Evolutionary conservation across 495 filamentous ascomycete genomes (phyloP).

Genomic region (Polyplosphaeria fusca): DNA sequence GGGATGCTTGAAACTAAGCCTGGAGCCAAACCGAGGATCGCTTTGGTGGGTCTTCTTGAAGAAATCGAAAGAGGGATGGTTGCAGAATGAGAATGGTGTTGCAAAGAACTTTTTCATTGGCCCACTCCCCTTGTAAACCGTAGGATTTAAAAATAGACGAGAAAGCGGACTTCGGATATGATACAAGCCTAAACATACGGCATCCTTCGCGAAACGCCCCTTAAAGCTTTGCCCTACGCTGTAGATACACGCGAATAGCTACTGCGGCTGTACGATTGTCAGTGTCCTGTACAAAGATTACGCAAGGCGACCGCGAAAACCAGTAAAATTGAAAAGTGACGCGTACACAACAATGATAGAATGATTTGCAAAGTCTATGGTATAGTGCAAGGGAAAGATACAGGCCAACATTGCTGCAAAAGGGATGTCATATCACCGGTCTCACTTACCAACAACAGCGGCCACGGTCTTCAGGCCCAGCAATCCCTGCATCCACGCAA

Average conservation of each 20-base stretch:
- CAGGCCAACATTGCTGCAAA: neutral
- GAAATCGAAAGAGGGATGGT: too few species aligned
- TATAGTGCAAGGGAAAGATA: neutral
- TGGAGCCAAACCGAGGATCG: too few species aligned
- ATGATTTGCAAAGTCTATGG: neutral
- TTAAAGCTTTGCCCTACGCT: slow-evolving; percentile 25
- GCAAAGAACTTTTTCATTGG: too few species aligned
- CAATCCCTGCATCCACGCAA: slow-evolving; percentile 23
- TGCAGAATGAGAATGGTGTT: too few species aligned
- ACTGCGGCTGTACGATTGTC: slow-evolving; percentile 20
- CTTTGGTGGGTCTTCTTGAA: too few species aligned
- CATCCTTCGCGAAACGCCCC: neutral
- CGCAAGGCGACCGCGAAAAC: neutral
- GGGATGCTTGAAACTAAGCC: too few species aligned
- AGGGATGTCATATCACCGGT: neutral
- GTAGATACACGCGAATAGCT: slow-evolving; percentile 26
- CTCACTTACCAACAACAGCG: slow-evolving; percentile 30
- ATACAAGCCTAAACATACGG: too few species aligned
- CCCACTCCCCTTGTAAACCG: too few species aligned
- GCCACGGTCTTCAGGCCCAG: slow-evolving; percentile 23
- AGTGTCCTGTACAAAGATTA: slow-evolving; percentile 2
- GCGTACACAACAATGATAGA: neutral
- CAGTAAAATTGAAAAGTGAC: neutral
- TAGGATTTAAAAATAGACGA: too few species aligned
- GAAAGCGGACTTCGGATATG: too few species aligned